These are phyloP conservation scores for Morella rubra DNA, from an alignment of 306 rosid species.

Conservation along the genomic window DNA sequence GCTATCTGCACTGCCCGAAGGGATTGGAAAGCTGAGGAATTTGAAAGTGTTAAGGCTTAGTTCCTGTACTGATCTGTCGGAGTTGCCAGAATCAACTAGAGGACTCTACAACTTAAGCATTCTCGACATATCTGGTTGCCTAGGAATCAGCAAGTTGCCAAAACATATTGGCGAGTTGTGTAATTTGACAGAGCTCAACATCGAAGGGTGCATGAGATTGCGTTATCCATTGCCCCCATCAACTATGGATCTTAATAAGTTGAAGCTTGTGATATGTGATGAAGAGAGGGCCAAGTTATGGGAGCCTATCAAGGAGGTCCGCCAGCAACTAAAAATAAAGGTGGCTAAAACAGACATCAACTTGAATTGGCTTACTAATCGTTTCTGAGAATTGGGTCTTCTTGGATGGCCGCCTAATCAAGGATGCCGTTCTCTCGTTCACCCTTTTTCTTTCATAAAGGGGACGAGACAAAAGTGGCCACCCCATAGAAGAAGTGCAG, in stretches of 20 bases:
- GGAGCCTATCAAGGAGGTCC: slow-evolving; percentile 23
- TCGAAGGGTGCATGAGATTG: slow-evolving; percentile 44
- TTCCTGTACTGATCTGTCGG: slow-evolving; percentile 43
- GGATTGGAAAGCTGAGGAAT: slow-evolving; percentile 38
- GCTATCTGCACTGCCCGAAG: slow-evolving; percentile 49
- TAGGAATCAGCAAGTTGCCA: slow-evolving; percentile 45
- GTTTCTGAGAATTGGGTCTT: not conserved
- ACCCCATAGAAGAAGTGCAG: no score
- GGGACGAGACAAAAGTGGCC: not conserved
- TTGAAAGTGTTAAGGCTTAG: slow-evolving; percentile 54
- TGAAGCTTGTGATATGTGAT: slow-evolving; percentile 55
- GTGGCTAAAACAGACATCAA: slow-evolving; percentile 35
- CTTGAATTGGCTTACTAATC: slow-evolving; percentile 41
- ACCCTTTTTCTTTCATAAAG: not conserved
- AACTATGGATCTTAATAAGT: slow-evolving; percentile 29
- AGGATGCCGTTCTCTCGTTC: not conserved
- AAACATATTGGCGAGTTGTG: slow-evolving; percentile 42
- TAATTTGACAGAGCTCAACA: slow-evolving; percentile 35
- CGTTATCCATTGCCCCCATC: slow-evolving; percentile 38
- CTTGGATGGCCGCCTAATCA: not conserved
- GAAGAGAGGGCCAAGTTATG: slow-evolving; percentile 34
- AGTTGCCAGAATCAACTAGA: slow-evolving; percentile 43
- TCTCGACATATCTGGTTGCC: slow-evolving; percentile 63
- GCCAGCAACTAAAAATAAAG: not conserved
- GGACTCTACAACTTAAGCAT: slow-evolving; percentile 30